Base-by-base conservation (phyloP, 371 early-diverging fungal species). In the Mortierella sp. region DNA sequence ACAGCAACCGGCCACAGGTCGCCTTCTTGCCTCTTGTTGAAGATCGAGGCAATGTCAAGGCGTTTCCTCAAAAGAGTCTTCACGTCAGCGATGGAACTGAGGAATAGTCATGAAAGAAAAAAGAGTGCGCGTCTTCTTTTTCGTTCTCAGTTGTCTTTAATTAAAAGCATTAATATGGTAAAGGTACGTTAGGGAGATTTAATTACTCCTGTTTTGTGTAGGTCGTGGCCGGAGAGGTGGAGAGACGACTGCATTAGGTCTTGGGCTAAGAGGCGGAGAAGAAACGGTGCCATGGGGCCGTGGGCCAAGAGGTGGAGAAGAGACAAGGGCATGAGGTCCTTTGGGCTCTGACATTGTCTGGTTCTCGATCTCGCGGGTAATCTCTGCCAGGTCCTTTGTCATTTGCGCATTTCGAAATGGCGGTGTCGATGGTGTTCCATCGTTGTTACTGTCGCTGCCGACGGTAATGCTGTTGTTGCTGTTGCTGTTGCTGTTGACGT, bases 291-390 rank as follows among this genome's bases (percentile, higher is more conserved):
- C 14, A 31, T 60, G 13, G 31, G 16, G 71, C 24, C 28, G 0
- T 71, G 47, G 26, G 48, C 6, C 16, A 63, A 7, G 63, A 34
- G 50, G 42, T 38, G 42, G 50, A 31, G 38, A 19, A 34, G 11
- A 42, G n/a, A 84, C 76, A 24, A 81, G 42, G 16, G 84, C 48
- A 28, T 84, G 84, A 1, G 84, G 84, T 19, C 60, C 72, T 79
- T 84, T 80, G 74, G 72, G 34, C 63, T 79, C 79, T 26, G 34
- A 31, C 55, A n/a, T 7, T 8, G 76, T 52, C 71, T 81, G 74
- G 6, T 21, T 63, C 52, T 79, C 72, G 42, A 84, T 81, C 79
- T 79, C 47, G n/a, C 42, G 48, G n/a, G 81, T 47, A 48, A 84
- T 84, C 55, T 79, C 58, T n/a, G 73, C 79, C 42, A 81, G 26